phyloP scores from a whole-genome alignment of 768 basidiomycete species.

The Kwoniella pini region DNA sequence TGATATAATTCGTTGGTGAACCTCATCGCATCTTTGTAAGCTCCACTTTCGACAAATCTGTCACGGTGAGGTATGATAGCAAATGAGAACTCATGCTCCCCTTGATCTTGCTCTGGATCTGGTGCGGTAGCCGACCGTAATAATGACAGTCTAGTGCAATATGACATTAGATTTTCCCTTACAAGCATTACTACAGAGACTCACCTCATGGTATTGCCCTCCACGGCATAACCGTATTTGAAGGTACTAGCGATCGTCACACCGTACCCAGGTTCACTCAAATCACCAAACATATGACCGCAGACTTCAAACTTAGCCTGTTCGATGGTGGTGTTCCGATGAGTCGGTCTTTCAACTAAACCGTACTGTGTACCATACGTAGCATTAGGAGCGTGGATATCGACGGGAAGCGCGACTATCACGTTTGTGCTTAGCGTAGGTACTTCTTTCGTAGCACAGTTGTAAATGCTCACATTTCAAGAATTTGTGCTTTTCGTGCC shows the following conservation, averaged over 20 bases:
- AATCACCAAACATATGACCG: conserved; percentile 68
- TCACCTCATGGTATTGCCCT: conserved; percentile 68
- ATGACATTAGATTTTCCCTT: neutral
- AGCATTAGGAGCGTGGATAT: conserved; percentile 76
- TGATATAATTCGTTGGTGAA: conserved; percentile 16
- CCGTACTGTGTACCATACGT: conserved; percentile 95
- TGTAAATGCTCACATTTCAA: conserved; percentile 29
- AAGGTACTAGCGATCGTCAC: conserved; percentile 88
- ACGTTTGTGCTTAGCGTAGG: neutral
- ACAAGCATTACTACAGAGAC: neutral
- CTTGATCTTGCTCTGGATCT: conserved; percentile 33
- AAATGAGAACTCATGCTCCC: conserved; percentile 75
- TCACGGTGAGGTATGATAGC: conserved; percentile 68
- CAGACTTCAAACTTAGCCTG: conserved; percentile 86
- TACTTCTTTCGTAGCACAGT: neutral
- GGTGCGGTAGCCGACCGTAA: conserved; percentile 77
- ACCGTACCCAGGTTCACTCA: conserved; percentile 76
- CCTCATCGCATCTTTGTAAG: conserved; percentile 15
- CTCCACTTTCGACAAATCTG: conserved; percentile 23
- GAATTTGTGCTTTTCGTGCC: conserved; percentile 51
- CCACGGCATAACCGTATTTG: conserved; percentile 82
- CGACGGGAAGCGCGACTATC: conserved; percentile 72
- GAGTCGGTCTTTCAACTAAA: conserved; percentile 82
- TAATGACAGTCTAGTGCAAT: conserved; percentile 68
- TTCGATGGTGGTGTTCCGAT: conserved; percentile 83